These are phyloP conservation scores for Globisporangium paroecandrum DNA, from an alignment of 352 stramenopile genomes.

Conservation along the genomic window DNA sequence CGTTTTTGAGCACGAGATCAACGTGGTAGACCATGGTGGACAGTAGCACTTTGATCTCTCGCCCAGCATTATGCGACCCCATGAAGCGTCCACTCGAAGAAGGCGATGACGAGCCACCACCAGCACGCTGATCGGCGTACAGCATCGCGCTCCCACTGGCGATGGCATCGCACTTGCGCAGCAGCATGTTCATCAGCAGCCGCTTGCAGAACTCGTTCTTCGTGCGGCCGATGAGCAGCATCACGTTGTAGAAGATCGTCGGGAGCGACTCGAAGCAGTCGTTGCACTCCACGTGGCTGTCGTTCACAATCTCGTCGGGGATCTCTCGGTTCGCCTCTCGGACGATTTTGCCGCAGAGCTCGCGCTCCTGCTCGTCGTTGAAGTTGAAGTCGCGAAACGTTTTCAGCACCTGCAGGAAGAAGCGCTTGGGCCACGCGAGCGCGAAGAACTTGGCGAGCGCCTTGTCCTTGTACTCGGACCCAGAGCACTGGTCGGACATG, in stretches of 20 bases:
- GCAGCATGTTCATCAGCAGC: constrained; percentile 33
- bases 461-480: constrained; percentile 26
- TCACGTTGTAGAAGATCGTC: constrained; percentile 38
- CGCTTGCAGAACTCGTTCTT: constrained; percentile 32
- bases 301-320: constrained; percentile 11
- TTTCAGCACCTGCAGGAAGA: constrained; percentile 52
- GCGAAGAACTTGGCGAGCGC: constrained; percentile 32
- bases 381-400: constrained; percentile 42
- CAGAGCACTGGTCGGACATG: constrained; percentile 24
- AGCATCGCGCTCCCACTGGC: not conserved
- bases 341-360: constrained; percentile 42
- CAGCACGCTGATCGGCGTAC: constrained; percentile 13
- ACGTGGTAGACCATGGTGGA: constrained; percentile 60
- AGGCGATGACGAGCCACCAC: not conserved
- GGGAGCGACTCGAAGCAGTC: constrained; percentile 31
- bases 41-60: constrained; percentile 31
- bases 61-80: not conserved
- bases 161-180: constrained; percentile 28
- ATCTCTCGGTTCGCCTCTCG: constrained; percentile 33
- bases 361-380: constrained; percentile 27
- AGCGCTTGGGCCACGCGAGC: constrained; percentile 36
- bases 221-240: constrained; percentile 32
- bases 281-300: constrained; percentile 4
- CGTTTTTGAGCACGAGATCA: constrained; percentile 45
- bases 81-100: not conserved